Conservation (phyloP, 345 rosid genomes). For the Bruguiera parviflora region DNA sequence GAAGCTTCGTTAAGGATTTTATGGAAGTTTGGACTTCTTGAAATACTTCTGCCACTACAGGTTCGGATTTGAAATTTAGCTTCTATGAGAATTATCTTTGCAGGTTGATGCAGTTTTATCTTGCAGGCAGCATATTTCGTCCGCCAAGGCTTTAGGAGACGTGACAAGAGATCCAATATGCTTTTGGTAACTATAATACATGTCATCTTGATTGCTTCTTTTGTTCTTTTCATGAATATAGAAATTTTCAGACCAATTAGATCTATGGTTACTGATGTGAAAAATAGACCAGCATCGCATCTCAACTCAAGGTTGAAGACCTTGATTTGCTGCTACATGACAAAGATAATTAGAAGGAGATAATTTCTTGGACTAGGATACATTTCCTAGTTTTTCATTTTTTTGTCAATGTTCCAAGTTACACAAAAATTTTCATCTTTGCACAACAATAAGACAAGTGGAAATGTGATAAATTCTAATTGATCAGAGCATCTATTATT, state of each 20-base stretch:
- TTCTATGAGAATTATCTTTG: background rate
- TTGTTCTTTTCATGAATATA: background rate
- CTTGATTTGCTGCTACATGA: background rate
- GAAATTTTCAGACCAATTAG: background rate
- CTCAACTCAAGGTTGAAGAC: background rate
- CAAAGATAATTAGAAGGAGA: background rate
- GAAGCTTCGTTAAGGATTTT: constrained; percentile 87
- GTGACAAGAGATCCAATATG: constrained; percentile 88
- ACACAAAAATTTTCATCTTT: too few relatives aligned
- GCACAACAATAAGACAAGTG: too few relatives aligned
- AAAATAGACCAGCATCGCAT: background rate
- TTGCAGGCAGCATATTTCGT: constrained; percentile 84
- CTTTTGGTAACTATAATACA: constrained; percentile 60
- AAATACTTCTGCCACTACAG: constrained; percentile 81
- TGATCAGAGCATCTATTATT: constrained; percentile 20
- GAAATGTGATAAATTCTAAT: background rate
- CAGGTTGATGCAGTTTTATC: constrained; percentile 19
- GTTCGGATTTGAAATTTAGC: constrained; percentile 26
- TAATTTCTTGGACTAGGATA: background rate
- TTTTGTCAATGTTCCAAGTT: too few relatives aligned
- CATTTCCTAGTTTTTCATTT: too few relatives aligned
- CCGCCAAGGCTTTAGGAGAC: constrained; percentile 65
- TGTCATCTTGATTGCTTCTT: background rate
- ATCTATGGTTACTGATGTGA: background rate
- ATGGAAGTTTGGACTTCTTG: constrained; percentile 94